Evolutionary conservation across 495 filamentous ascomycete genomes (phyloP).

Genomic region (Pseudomonodictys pantanalensis): DNA sequence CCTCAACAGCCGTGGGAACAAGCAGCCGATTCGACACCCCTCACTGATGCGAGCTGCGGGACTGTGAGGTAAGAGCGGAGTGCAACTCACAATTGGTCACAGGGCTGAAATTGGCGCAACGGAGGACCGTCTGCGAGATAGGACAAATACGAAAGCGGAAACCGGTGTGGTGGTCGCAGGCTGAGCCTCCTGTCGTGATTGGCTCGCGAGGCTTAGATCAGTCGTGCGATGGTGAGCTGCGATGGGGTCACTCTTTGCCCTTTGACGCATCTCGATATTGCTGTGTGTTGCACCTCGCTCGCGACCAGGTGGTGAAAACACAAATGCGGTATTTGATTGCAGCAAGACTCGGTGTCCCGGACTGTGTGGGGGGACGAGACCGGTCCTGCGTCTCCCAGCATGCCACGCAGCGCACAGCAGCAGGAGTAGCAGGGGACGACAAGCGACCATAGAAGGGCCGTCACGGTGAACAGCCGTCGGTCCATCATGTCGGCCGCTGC

Average conservation of each 20-base stretch:
- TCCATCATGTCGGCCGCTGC: not conserved
- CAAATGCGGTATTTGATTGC: not conserved
- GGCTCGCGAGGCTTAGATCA: not conserved
- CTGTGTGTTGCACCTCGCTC: not conserved
- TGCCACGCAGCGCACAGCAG: not conserved
- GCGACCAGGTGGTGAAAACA: not conserved
- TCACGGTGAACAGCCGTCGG: not conserved
- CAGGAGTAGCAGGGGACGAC: not conserved
- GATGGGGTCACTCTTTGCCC: not conserved
- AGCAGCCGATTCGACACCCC: too few species aligned
- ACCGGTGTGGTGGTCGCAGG: not conserved
- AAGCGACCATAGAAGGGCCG: not conserved
- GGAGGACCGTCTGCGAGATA: too few species aligned
- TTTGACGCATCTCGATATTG: not conserved
- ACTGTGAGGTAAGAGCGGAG: too few species aligned
- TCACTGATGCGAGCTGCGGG: too few species aligned
- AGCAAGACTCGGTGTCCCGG: not conserved
- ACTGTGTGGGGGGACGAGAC: not conserved
- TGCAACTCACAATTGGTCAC: too few species aligned
- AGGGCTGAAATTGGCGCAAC: too few species aligned
- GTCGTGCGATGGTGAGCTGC: not conserved
- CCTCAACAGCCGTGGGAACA: too few species aligned
- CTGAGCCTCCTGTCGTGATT: not conserved
- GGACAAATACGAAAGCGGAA: too few species aligned
- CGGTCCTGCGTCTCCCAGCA: not conserved